These are phyloP conservation scores for Aspergillus ibericus DNA, from an alignment of 2,329 filamentous ascomycete species.

Conservation along the genomic window DNA sequence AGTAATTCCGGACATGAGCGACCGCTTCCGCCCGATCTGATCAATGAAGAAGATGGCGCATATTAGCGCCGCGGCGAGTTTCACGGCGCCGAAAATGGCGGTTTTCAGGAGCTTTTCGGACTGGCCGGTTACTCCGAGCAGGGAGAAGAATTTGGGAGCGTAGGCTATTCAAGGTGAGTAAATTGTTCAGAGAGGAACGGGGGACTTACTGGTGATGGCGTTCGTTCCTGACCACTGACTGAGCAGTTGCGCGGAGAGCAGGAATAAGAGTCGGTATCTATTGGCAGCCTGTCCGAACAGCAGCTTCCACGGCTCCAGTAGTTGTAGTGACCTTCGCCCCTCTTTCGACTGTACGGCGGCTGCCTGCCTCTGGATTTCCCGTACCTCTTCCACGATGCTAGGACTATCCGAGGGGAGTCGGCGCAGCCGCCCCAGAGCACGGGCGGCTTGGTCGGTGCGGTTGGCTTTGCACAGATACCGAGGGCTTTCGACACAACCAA, in stretches of 20 bases:
- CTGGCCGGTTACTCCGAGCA: constrained; percentile 67
- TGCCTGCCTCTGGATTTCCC: constrained; percentile 7
- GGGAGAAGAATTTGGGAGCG: constrained; percentile 67
- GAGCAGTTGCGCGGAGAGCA: constrained; percentile 66
- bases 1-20: constrained; percentile 50
- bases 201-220: constrained; percentile 61
- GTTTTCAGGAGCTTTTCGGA: constrained; percentile 70
- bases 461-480: constrained; percentile 65
- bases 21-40: constrained; percentile 67
- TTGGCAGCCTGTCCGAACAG: constrained; percentile 64
- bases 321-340: neutral
- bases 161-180: constrained; percentile 46
- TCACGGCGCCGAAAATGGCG: constrained; percentile 72
- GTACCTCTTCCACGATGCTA: constrained; percentile 12
- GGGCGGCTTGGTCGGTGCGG: constrained; percentile 45
- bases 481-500: constrained; percentile 66
- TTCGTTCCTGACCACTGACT: constrained; percentile 71
- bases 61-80: constrained; percentile 63
- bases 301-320: constrained; percentile 3
- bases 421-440: constrained; percentile 54
- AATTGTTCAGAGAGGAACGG: neutral
- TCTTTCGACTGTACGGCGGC: neutral
- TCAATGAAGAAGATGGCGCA: constrained; percentile 77
- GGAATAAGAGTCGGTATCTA: constrained; percentile 67
- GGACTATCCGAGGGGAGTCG: constrained; percentile 20